Conservation (phyloP, 139 green algal genomes). For the Chlamydomonas schloesseri region DNA sequence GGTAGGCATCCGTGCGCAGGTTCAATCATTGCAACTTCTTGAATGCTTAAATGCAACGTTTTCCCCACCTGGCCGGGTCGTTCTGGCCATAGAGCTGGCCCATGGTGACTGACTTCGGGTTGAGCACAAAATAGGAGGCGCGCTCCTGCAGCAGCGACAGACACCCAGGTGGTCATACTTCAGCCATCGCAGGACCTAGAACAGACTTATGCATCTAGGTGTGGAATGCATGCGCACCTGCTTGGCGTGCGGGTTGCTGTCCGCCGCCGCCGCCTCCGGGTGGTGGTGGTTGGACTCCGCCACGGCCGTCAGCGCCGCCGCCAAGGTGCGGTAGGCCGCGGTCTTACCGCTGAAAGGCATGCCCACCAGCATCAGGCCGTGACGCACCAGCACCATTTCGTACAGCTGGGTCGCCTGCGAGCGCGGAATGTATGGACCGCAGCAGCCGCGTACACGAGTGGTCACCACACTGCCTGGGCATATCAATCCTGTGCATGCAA, state of each 20-base stretch:
- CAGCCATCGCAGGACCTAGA: too few species aligned
- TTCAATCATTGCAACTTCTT: too few species aligned
- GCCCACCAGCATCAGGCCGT: constrained; percentile 90
- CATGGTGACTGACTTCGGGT: constrained; percentile 79
- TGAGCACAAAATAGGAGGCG: constrained; percentile 53
- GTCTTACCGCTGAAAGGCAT: constrained; percentile 86
- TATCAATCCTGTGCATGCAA: too few species aligned
- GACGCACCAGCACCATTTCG: constrained; percentile 87
- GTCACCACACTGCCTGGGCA: too few species aligned
- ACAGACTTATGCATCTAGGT: too few species aligned
- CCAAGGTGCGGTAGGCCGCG: constrained; percentile 67
- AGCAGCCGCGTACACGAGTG: too few species aligned
- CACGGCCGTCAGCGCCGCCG: constrained; percentile 66
- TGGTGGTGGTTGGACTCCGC: constrained; percentile 16
- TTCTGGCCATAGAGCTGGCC: constrained; percentile 85
- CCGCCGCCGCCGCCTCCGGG: background rate
- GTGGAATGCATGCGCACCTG: constrained; percentile 26
- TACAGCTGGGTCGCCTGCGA: constrained; percentile 85
- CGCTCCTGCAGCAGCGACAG: constrained; percentile 48
- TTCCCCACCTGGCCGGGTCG: constrained; percentile 53
- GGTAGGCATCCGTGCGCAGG: too few species aligned
- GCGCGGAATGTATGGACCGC: background rate
- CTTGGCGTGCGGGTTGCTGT: constrained; percentile 33
- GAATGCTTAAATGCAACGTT: too few species aligned
- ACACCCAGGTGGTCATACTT: too few species aligned